Percentiles rank a stretch among this genome's conserved stretches.
phyloP scores from a whole-genome alignment of 1,139 yeast species.

The Suhomyces atakaporum region DNA sequence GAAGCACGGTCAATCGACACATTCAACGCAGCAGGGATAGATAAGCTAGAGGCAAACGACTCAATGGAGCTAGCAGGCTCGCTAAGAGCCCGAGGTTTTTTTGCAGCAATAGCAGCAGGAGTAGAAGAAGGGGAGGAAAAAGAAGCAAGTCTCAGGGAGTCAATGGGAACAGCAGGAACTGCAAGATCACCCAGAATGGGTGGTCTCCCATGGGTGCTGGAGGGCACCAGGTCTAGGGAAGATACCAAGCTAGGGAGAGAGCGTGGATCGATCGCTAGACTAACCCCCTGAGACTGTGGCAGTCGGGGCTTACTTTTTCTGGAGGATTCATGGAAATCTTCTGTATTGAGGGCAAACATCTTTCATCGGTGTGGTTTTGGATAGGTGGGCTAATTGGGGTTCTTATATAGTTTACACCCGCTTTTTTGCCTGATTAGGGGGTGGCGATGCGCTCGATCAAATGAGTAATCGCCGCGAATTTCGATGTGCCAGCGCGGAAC shows the following conservation, averaged over 20 bases:
- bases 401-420: neutral
- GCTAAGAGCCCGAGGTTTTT: conserved; percentile 9
- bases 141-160: conserved; percentile 19
- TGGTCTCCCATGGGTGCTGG: conserved; percentile 7
- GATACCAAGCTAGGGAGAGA: conserved; percentile 6
- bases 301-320: conserved; percentile 44
- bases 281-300: conserved; percentile 43
- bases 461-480: too few relatives aligned
- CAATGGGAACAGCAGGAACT: conserved; percentile 6
- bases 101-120: conserved; percentile 2
- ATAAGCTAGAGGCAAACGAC: conserved; percentile 13
- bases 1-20: conserved; percentile 34
- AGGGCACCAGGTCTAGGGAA: conserved; percentile 3
- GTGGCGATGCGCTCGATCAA: too few relatives aligned
- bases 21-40: conserved; percentile 26
- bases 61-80: conserved; percentile 9
- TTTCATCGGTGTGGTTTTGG: conserved; percentile 16
- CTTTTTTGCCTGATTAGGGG: neutral
- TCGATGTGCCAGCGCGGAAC: too few relatives aligned
- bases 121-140: conserved; percentile 4
- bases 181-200: conserved; percentile 1
- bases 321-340: conserved; percentile 39
- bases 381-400: too few relatives aligned
- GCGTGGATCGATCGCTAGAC: conserved; percentile 12
- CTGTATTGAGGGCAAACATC: conserved; percentile 32